Base-by-base conservation (phyloP, 1,139 yeast genomes). In the Candida sojae region DNA sequence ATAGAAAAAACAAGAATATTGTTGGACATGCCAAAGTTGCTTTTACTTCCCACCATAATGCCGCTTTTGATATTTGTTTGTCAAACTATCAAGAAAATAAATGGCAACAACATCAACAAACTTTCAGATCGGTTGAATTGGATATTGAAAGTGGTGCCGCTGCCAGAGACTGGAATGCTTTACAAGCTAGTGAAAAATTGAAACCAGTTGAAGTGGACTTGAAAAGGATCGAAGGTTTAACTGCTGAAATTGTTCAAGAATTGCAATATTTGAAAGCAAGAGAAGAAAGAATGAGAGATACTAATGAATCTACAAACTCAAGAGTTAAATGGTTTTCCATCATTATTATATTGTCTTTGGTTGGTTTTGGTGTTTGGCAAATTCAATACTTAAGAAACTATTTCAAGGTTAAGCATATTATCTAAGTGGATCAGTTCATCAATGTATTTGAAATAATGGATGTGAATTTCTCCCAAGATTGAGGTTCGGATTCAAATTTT, bases 131-230 rank as follows among this genome's bases (percentile, higher is more conserved):
- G 49, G 75, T 93, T 57, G 97, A 91, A 63, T 76, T 93, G 61
- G 97, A 92, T 57, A 87, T 93, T 50, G 98, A 93, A 68, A 86
- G 92, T 55, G 99, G 99, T 32, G 88, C 97, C 47, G 90, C 92
- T 59, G 98, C 98, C 37, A 86, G 98, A 70, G 98, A 93, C 71
- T 93, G 98, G 98, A 90, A 90, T 64, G 91, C 95, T 28, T 77
- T 91, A 54, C 97, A 92, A 73, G 92, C 96, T 37, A 82, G 88
- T 42, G 98, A 92, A 69, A 89, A 90, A 66, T 83, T 93, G 69
- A 89, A 88, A 72, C 98, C 99, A 9, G 83, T 86, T 43, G 99
- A 93, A 69, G 84, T 91, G 47, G 96, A 89, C 61, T 77, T 93
- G 66, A 84, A 92, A 67, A 84, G 88, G 64, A 75, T 92, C 51